These are phyloP conservation scores for Trichosporon asahii DNA, from an alignment of 1,284 basidiomycete genomes.

Conservation along the genomic window DNA sequence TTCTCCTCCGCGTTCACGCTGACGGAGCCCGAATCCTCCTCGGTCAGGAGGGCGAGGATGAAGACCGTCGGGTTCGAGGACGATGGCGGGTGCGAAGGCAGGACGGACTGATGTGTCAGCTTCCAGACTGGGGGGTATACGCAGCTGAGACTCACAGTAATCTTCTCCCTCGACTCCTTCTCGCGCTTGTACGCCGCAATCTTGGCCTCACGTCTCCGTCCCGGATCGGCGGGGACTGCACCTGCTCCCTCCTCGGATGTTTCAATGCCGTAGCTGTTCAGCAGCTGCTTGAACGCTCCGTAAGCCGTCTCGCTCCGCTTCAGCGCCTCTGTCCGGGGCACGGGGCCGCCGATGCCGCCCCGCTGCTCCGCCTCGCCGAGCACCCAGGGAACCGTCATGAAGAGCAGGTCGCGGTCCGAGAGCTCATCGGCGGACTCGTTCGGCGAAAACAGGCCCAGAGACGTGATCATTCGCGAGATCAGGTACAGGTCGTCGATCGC, in stretches of 20 bases:
- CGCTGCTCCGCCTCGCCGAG: conserved; percentile 69
- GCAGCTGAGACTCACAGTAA: conserved; percentile 60
- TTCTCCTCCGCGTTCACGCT: conserved; percentile 55
- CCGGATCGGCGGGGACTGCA: conserved; percentile 61
- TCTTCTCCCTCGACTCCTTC: conserved; percentile 67
- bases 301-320: conserved; percentile 62
- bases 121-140: too few species aligned
- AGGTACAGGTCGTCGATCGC: conserved; percentile 46
- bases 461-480: conserved; percentile 45
- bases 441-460: conserved; percentile 72
- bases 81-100: conserved; percentile 54
- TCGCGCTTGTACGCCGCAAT: conserved; percentile 82
- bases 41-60: conserved; percentile 36
- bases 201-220: conserved; percentile 72
- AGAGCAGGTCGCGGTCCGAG: conserved; percentile 72
- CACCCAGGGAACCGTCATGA: conserved; percentile 72
- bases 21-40: conserved; percentile 31
- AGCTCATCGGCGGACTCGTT: conserved; percentile 85
- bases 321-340: conserved; percentile 62
- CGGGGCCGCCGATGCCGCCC: conserved; percentile 59
- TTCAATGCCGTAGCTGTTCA: conserved; percentile 66
- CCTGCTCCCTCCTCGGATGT: conserved; percentile 26
- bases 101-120: conserved; percentile 54
- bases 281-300: conserved; percentile 57
- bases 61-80: conserved; percentile 41